Base-by-base conservation (phyloP, 2,329 filamentous ascomycete genomes). In the Drechslerella stenobrocha region DNA sequence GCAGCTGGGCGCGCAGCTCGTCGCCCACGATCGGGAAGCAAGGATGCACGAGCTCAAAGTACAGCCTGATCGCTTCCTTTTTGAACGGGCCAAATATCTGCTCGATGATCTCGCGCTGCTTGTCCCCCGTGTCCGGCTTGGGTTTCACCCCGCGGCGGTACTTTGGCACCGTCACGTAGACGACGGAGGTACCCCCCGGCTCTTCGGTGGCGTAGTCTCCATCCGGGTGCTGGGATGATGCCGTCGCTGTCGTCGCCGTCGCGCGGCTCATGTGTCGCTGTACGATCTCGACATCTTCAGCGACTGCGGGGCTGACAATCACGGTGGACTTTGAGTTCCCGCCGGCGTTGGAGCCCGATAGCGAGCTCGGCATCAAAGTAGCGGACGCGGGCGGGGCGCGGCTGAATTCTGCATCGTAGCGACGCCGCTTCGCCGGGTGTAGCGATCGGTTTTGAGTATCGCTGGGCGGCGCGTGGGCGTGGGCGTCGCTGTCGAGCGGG, bases 11-110 rank as follows among this genome's bases (percentile, higher is more conserved):
- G 22, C 63, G 22, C 3, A 60, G 44, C 1, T 77, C 74, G 42
- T 83, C 80, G 63, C 86, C 82, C 5, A 86, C 77, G 1, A 86
- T 76, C 0, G 84, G 84, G 64, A 86, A 82, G n/a, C 82, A 83
- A n/a, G 77, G 76, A 72, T 86, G 83, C 35, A 82, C 79, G 56
- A 81, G 79, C 28, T 79, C 76, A 58, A 84, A 80, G 71, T 84
- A 67, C 3, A 67, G 65, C 24, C 79, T 78, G 40, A 85, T 76
- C 6, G 85, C 72, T 51, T 82, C 79, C 22, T 78, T 76, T 18
- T 77, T 75, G 57, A 80, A 80, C 1, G 82, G 82, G 23, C 83
- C 83, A 0, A 86, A 75, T 20, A 86, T 79, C 70, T 83, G 83
- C 70, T 84, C 83, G 47, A 84, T 79, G 22, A 82, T 79, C 56